These are phyloP conservation scores for Ceratocystis huliohia DNA, from an alignment of 2,329 filamentous ascomycete genomes.

Conservation along the genomic window DNA sequence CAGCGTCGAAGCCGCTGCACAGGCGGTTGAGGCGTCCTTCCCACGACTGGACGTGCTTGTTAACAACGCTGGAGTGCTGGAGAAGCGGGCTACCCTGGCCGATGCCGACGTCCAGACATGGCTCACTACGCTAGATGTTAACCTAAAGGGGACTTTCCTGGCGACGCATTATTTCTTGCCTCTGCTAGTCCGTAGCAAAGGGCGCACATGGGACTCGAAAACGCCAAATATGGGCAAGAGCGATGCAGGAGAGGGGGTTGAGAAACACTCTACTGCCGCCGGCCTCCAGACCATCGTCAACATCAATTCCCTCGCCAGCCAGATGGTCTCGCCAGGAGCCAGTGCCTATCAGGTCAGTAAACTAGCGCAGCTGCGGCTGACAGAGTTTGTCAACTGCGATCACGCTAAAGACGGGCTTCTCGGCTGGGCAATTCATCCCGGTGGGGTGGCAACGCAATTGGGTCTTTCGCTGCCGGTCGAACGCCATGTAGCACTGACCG, in stretches of 20 bases:
- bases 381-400: constrained; percentile 37
- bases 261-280: not conserved
- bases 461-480: constrained; percentile 8
- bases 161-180: constrained; percentile 38
- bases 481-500: constrained; percentile 23
- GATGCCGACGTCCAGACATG: constrained; percentile 34
- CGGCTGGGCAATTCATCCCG: constrained; percentile 32
- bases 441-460: constrained; percentile 30
- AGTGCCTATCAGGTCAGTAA: constrained; percentile 38
- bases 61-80: constrained; percentile 35
- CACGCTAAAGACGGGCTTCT: constrained; percentile 33
- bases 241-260: constrained; percentile 23
- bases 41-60: constrained; percentile 32
- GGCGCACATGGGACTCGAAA: constrained; percentile 26
- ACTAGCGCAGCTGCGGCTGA: constrained; percentile 37
- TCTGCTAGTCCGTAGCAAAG: constrained; percentile 28
- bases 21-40: constrained; percentile 25
- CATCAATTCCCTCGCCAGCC: constrained; percentile 34
- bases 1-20: constrained; percentile 27
- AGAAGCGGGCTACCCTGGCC: constrained; percentile 27
- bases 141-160: constrained; percentile 38
- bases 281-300: constrained; percentile 31
- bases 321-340: constrained; percentile 27
- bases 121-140: constrained; percentile 38
- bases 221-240: not conserved